Evolutionary conservation across 495 filamentous ascomycete genomes (phyloP), one percentile per base, ranked within the genome.

Genomic region (Echria macrotheca): DNA sequence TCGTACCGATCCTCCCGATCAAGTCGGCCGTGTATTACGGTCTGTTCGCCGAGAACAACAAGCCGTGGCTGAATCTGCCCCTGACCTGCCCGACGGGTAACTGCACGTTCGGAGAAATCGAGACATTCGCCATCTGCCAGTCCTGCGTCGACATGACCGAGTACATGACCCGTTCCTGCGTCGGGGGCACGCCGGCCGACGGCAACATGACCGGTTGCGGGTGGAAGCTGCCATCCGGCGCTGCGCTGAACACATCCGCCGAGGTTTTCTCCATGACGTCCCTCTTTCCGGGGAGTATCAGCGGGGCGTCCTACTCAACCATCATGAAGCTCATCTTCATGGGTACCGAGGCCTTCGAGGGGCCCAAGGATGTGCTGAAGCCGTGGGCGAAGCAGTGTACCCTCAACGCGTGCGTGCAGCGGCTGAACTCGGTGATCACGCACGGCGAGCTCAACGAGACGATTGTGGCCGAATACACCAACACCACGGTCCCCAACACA

Each of bases 1-100:
- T 58, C 11, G 54, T 64, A 1, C 63, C 63, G 1, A 58, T 65
- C 48, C 37, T 66, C 15, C 56, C 63, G 3, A 47, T 66, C 19
- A 64, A 66, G 45, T 47, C 61, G n/a, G 61, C 63, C 1, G 61
- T 66, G 15, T 66, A 62, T 29, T 56, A 60, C 33, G 63, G 63
- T 11, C 54, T 66, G 22, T 65, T 62, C 29, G 56, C 61, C 19
- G 56, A 61, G 42, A 54, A 66, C 26, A 49, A 47, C 7, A 48
- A 55, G n/a, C 58, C 61, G 2, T 49, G 47, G 31, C 33, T 52
- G 4, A 37, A 47, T 1, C 31, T 59, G 12, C 53, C 61, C 7
- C 55, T 64, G 17, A 25, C 48, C 3, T 66, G 63, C 43, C 44
- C 43, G 19, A 60, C 52, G 19, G 61, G 61, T 11, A 62, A 64